phyloP scores from a whole-genome alignment of 768 basidiomycete genomes.

The Inosperma sp. region DNA sequence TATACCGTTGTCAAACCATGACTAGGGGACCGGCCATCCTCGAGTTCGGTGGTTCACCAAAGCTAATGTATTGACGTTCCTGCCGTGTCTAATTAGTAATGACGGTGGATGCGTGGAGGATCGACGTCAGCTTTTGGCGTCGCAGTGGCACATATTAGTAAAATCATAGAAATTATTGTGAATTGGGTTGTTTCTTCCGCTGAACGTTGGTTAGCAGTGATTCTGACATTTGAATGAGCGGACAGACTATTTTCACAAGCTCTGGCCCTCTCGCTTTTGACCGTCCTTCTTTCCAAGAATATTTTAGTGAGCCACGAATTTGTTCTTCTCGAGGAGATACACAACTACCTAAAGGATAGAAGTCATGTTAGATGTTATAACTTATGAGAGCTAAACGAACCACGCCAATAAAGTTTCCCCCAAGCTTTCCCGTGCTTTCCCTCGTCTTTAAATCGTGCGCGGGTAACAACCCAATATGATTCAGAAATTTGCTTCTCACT shows the following conservation, averaged over 20 bases:
- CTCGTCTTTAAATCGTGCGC: constrained; percentile 64
- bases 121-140: no score
- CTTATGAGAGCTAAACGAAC: constrained; percentile 37
- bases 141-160: no score
- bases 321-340: constrained; percentile 57
- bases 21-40: no score
- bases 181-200: neutral
- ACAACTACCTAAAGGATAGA: constrained; percentile 33
- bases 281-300: constrained; percentile 60
- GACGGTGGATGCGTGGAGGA: no score
- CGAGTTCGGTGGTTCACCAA: no score
- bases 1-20: no score
- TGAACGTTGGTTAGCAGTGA: constrained; percentile 10
- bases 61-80: no score
- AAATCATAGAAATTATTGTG: no score
- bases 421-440: constrained; percentile 79
- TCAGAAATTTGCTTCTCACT: constrained; percentile 56
- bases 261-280: constrained; percentile 28
- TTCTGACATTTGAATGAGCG: neutral
- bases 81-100: no score
- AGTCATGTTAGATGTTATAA: neutral
- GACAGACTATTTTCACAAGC: neutral
- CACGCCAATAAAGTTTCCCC: constrained; percentile 77
- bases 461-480: constrained; percentile 74
- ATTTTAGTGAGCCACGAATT: constrained; percentile 72